Evolutionary conservation across 768 basidiomycete genomes (phyloP), one percentile per base, ranked within the genome.

Genomic region (Pulveroboletus sp.): DNA sequence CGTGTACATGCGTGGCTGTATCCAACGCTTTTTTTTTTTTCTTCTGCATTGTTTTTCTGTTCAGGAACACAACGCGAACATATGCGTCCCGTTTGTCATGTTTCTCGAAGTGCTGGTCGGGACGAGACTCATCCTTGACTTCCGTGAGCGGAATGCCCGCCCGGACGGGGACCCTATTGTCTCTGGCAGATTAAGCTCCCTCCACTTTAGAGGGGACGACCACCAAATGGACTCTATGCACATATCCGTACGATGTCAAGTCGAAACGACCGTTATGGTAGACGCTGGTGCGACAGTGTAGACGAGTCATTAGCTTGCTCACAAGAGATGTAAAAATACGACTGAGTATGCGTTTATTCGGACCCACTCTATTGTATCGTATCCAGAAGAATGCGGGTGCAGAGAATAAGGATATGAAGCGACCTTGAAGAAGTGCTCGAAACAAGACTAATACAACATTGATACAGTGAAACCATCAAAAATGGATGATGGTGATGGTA

Each of bases 71-170:
- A 61, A 64, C 27, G 64, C 67, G 13, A 68, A 62, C n/a, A 51
- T 69, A 43, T 67, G 62, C 28, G 46, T 63, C 18, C 65, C 66
- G 2, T 56, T 67, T 32, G 63, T 67, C 37, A 67, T 67, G 66
- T 43, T 67, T 10, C 54, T 65, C 17, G 67, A 69, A 35, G 54
- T 61, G 18, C 31, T 69, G 30, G 51, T 67, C 11, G 67, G 66
- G 1, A 67, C 65, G 18, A 53, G 65, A 28, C 63, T 67, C 32
- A 65, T 67, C 32, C 61, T 67, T 44, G 56, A 61, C 28, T 67
- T 69, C 41, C 67, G 65, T 2, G 65, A 63, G 46, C 67, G 67
- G 14, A 67, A 57, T 27, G 32, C 57, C 21, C 55, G 47, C 14
- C 3, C 46, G n/a, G 58, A 60, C 10, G 17, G 28, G 5, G 60